phyloP scores from a whole-genome alignment of 306 rosid species.

The Urtica urens region DNA sequence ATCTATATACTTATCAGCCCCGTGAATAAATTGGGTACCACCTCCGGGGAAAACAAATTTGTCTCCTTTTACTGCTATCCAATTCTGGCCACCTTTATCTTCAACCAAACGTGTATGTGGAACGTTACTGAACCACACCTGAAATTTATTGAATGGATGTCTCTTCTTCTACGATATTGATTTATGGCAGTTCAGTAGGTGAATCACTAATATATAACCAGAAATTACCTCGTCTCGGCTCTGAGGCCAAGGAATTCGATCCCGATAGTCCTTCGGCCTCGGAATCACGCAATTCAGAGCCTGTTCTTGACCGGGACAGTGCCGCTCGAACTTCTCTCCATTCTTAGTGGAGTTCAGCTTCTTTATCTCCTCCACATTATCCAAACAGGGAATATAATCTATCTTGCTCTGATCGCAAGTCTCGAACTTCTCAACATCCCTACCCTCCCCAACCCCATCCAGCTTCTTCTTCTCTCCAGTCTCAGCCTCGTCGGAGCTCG shows the following conservation, averaged over 20 bases:
- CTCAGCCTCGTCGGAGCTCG: conserved; percentile 13
- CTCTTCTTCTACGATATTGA: background rate
- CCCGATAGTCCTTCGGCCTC: conserved; percentile 43
- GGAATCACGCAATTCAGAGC: conserved; percentile 61
- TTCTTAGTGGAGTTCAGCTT: conserved; percentile 24
- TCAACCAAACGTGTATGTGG: conserved; percentile 73
- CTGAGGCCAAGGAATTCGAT: conserved; percentile 58
- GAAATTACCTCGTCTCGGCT: conserved; percentile 72
- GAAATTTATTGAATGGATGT: conserved; percentile 9
- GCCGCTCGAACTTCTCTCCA: conserved; percentile 65
- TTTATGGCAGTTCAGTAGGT: conserved; percentile 14
- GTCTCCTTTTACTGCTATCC: conserved; percentile 53
- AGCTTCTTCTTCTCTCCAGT: conserved; percentile 7
- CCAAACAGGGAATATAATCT: conserved; percentile 78
- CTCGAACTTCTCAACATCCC: conserved; percentile 29
- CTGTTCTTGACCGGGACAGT: conserved; percentile 45
- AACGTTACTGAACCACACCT: conserved; percentile 88
- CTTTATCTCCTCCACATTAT: conserved; percentile 36
- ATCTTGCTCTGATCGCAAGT: conserved; percentile 39
- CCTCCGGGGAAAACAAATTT: conserved; percentile 71
- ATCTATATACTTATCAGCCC: conserved; percentile 64
- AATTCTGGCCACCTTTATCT: conserved; percentile 81
- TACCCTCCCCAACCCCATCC: conserved; percentile 22
- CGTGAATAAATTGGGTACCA: conserved; percentile 73
- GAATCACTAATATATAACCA: conserved; percentile 7